Conservation (phyloP, 495 filamentous ascomycete genomes). For the Penicillium malachiteum region DNA sequence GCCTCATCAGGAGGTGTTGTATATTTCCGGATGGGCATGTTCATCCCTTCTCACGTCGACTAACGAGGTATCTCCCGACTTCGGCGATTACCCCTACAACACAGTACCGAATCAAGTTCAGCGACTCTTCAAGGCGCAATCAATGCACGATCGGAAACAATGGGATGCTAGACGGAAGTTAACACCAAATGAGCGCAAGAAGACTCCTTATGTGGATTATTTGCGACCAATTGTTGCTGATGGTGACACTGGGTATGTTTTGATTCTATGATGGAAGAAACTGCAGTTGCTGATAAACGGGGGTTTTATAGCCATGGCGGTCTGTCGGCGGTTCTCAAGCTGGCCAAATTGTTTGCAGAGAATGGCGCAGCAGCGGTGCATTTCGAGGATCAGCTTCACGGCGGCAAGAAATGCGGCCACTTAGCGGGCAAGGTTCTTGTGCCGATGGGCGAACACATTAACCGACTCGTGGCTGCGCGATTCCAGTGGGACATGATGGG, state of each 20-base stretch:
- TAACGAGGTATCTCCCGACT: conserved; percentile 95
- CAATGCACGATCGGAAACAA: conserved; percentile 93
- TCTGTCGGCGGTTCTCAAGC: conserved; percentile 87
- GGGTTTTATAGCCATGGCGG: conserved; percentile 63
- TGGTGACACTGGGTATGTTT: conserved; percentile 80
- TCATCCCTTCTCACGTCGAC: conserved; percentile 87
- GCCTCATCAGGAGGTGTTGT: conserved; percentile 90
- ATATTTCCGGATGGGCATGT: conserved; percentile 96
- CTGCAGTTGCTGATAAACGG: background rate
- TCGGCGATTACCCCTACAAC: conserved; percentile 98
- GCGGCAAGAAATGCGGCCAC: conserved; percentile 98
- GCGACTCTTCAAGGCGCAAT: conserved; percentile 91
- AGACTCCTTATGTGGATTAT: conserved; percentile 84
- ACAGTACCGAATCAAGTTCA: conserved; percentile 98
- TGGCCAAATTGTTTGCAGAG: conserved; percentile 98
- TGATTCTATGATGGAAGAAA: background rate
- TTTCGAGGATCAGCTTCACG: conserved; percentile 96
- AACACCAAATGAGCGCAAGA: conserved; percentile 65
- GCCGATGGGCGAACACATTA: conserved; percentile 92
- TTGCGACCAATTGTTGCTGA: conserved; percentile 95
- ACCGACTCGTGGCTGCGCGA: conserved; percentile 83
- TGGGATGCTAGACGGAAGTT: conserved; percentile 81
- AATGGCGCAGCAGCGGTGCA: conserved; percentile 95
- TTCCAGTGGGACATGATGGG: conserved; percentile 99
- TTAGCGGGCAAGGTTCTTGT: conserved; percentile 96